Base-by-base conservation (phyloP, 495 filamentous ascomycete species). In the Aspergillus bertholletiae region DNA sequence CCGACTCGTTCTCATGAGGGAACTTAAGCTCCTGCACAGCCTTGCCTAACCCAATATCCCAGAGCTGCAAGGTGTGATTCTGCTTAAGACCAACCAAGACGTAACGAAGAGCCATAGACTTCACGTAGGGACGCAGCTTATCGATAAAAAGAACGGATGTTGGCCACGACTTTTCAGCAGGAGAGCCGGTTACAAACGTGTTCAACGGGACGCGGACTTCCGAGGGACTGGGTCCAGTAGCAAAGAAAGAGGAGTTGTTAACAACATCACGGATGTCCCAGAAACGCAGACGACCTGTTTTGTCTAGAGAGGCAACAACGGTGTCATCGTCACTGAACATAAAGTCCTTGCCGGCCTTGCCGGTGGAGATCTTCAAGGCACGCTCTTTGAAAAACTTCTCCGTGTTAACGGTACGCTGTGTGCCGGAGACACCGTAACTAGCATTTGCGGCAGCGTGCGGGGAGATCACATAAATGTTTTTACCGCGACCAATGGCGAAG, bases 301-400 rank as follows among this genome's bases (percentile, higher is more conserved):
- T 97, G 67, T 99, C 95, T 32, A 99, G 84, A 43, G 94, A 96
- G 21, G 92, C 92, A 63, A 99, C 91, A 23, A 90, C 82, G 1
- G 86, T 89, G 65, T 99, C 95, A 72, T 97, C 95, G 62, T 92
- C 90, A 67, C 92, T 96, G 74, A 99, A 99, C 44, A 86, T 84
- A 67, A 97, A 99, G 61, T 99, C 95, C 70, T 99, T 97, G 27
- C 92, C 93, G 45, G 95, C 95, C 73, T 99, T 99, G 48, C 95
- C 95, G 50, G 91, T 97, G 43, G 89, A 88, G 68, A 99, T 94
- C 71, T 90, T 93, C 56, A 96, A 77, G 35, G 87, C 84, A 62
- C 88, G 92, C 57, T 96, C 86, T 56, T 84, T 84, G 59, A 95
- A 83, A 59, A 95, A 95, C 62, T 85, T 90, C 65, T 95, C 89